phyloP scores from a whole-genome alignment of 2,329 filamentous ascomycete genomes.

The Onygena corvina region DNA sequence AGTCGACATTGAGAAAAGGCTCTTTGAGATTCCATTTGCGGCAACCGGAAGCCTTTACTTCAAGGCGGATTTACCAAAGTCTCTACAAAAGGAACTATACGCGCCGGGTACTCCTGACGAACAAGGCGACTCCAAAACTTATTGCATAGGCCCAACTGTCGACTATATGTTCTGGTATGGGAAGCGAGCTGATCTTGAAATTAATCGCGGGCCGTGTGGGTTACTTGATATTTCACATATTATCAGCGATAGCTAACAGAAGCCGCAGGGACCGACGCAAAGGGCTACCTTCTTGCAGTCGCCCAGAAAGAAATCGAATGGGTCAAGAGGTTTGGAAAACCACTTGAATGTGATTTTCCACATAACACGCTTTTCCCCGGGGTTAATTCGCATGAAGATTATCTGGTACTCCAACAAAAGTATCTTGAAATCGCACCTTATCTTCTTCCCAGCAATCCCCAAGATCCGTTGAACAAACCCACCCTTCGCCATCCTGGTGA shows the following conservation, averaged over 20 bases:
- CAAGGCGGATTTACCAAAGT: slow-evolving; percentile 13
- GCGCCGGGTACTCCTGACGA: slow-evolving; percentile 1
- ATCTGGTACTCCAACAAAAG: slow-evolving; percentile 10
- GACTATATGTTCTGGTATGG: slow-evolving; percentile 24
- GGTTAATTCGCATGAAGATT: slow-evolving; percentile 3
- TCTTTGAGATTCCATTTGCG: slow-evolving; percentile 16
- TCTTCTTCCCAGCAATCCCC: slow-evolving; percentile 8
- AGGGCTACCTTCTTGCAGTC: slow-evolving; percentile 8
- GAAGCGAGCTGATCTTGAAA: slow-evolving; percentile 14
- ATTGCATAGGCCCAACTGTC: slow-evolving; percentile 16
- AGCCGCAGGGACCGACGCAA: slow-evolving; percentile 11
- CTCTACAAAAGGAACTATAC: slow-evolving; percentile 14
- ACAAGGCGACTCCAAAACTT: slow-evolving; percentile 9
- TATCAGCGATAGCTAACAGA: no score
- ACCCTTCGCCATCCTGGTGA: slow-evolving; percentile 16
- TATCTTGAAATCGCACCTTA: slow-evolving; percentile 11
- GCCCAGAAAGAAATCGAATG: slow-evolving; percentile 9
- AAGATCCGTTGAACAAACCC: slow-evolving; percentile 6
- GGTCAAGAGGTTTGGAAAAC: slow-evolving; percentile 11
- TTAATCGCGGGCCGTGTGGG: slow-evolving; percentile 21
- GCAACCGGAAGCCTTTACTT: slow-evolving; percentile 19
- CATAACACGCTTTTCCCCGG: slow-evolving; percentile 9
- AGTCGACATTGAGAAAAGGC: slow-evolving; percentile 18
- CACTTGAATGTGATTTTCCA: slow-evolving; percentile 10
- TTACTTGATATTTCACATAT: no score